A percentile compares a stretch with the other conserved stretches of the same genome.
phyloP scores from a whole-genome alignment of 1,139 yeast species.

The Diutina ranongensis region DNA sequence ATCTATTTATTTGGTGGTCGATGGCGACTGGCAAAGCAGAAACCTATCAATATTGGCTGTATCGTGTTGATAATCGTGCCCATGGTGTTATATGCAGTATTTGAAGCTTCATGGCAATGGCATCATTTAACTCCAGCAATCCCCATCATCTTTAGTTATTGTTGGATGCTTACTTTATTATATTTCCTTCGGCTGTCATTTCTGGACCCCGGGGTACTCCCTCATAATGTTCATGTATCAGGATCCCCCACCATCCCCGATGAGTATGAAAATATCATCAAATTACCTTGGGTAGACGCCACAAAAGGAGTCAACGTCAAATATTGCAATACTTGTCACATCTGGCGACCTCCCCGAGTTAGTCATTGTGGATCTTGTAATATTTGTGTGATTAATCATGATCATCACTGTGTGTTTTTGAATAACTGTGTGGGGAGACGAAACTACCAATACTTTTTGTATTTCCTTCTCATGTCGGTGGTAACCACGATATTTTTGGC shows the following conservation, averaged over 20 bases:
- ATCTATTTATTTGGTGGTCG: slow-evolving; percentile 59
- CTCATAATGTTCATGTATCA: slow-evolving; percentile 58
- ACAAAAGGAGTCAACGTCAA: slow-evolving; percentile 27
- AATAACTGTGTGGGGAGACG: slow-evolving; percentile 31
- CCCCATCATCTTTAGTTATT: slow-evolving; percentile 46
- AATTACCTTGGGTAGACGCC: slow-evolving; percentile 34
- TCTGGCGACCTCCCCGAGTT: slow-evolving; percentile 36
- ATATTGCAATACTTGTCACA: slow-evolving; percentile 34
- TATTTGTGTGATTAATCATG: slow-evolving; percentile 31
- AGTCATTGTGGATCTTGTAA: slow-evolving; percentile 35
- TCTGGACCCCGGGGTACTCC: slow-evolving; percentile 65
- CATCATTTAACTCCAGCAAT: slow-evolving; percentile 42
- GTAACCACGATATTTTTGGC: slow-evolving; percentile 16
- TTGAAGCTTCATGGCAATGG: slow-evolving; percentile 49
- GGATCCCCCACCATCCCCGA: slow-evolving; percentile 41
- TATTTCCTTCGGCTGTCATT: slow-evolving; percentile 46
- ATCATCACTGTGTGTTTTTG: slow-evolving; percentile 30
- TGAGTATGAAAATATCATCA: slow-evolving; percentile 49
- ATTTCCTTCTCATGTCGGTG: slow-evolving; percentile 23
- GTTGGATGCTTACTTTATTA: slow-evolving; percentile 37
- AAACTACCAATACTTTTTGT: slow-evolving; percentile 26
- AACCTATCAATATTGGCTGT: slow-evolving; percentile 25
- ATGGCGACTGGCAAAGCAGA: slow-evolving; percentile 29
- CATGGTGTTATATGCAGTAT: slow-evolving; percentile 33
- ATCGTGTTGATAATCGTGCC: slow-evolving; percentile 29